Evolutionary conservation across 805 yeast genomes (phyloP), one percentile per base, ranked within the genome.

Genomic region (Suhomyces prunicola): DNA sequence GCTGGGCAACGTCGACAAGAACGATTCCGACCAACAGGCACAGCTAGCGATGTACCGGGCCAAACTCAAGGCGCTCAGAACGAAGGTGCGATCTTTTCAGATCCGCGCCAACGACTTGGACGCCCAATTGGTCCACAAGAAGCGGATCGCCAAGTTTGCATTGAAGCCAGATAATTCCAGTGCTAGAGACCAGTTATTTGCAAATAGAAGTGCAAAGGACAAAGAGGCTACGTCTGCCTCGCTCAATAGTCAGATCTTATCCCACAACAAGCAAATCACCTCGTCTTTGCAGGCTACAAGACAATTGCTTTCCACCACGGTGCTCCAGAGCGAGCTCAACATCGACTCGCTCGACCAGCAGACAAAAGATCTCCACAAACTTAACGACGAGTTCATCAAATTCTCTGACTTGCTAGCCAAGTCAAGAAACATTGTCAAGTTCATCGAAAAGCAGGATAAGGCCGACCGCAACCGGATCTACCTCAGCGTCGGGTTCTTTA

Each of bases 401-500:
- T 77, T 81, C 61, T 72, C 71, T 22, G 70, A 68, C 39, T 61
- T 81, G 6, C 61, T 82, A 36, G 58, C 65, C 47, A 73, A 68
- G 50, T 77, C 84, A 0, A 73, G 71, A 46, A 72, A 72, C 23
- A 71, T 82, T 41, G 83, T 82, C 41, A 73, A 71, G 56, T 73
- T 77, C 47, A 81, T 82, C 42, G 83, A 81, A 55, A 79, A 77
- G 57, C 79, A 82, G 50, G 83, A 82, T 57, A 69, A 72, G 50
- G 65, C 70, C 4, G 85, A 82, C 56, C 73, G 80, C 52, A 62
- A 73, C 48, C 70, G 81, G 44, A 81, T 81, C 24, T 81, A 80
- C 60, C 54, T 76, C 50, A 72, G 83, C 26, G 53, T 80, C 5
- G 79, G 76, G 15, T 77, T 81, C 53, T 75, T 81, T 50, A 52